Evolutionary conservation across 106 monocot genomes (phyloP).

Genomic region (Hemerocallis citrina): DNA sequence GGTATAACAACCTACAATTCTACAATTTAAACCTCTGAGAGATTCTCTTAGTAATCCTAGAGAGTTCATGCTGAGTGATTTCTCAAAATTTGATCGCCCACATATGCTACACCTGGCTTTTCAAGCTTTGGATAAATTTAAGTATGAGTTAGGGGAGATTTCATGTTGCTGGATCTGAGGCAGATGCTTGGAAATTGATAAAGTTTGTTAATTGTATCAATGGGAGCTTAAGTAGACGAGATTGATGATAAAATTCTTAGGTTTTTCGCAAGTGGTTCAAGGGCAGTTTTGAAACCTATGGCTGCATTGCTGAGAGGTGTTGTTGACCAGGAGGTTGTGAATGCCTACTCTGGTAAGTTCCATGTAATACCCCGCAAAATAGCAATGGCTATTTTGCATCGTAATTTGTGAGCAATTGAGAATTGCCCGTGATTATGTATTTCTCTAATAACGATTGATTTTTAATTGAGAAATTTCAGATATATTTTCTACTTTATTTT

Average conservation of each 20-base stretch:
- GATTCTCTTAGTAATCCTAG: constrained; percentile 68
- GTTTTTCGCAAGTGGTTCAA: constrained; percentile 68
- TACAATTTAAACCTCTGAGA: constrained; percentile 65
- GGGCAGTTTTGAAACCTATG: constrained; percentile 90
- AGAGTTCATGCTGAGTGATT: constrained; percentile 87
- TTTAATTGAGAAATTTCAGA: no score
- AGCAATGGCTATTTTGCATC: no score
- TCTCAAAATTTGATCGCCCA: constrained; percentile 76
- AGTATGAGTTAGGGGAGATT: constrained; percentile 42
- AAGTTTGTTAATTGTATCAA: constrained; percentile 42
- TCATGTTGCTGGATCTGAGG: constrained; percentile 65
- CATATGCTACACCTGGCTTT: constrained; percentile 76
- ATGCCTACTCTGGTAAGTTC: constrained; percentile 94
- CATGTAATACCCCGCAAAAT: no score
- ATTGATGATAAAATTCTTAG: constrained; percentile 53
- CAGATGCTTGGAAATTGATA: constrained; percentile 53
- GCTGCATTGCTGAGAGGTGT: constrained; percentile 96
- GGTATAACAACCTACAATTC: constrained; percentile 75
- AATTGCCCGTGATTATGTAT: no score
- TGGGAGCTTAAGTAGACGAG: constrained; percentile 36
- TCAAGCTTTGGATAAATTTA: constrained; percentile 85
- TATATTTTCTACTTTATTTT: no score
- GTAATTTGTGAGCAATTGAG: no score
- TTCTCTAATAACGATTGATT: no score
- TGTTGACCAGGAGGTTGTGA: constrained; percentile 91